phyloP scores from a whole-genome alignment of 371 early-diverging fungal genomes.

The Paraphysoderma sedebokerense region DNA sequence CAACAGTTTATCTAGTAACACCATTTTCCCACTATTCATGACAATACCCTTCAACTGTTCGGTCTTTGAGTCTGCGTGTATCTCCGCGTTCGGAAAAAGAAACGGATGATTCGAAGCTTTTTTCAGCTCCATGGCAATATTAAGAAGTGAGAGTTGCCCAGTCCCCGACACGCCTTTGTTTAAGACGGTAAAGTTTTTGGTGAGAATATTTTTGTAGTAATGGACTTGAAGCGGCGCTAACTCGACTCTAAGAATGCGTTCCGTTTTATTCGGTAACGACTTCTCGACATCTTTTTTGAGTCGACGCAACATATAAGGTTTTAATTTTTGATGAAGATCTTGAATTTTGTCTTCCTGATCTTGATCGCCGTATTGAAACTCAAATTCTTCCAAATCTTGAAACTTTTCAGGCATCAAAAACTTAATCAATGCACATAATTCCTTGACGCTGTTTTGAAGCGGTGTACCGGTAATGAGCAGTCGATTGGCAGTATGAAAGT shows the following conservation, averaged over 20 bases:
- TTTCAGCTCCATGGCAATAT: constrained; percentile 92
- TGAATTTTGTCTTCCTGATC: constrained; percentile 14
- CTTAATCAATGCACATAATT: constrained; percentile 54
- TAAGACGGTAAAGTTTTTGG: constrained; percentile 81
- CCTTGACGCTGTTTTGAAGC: constrained; percentile 72
- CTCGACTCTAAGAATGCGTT: constrained; percentile 86
- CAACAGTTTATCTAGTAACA: constrained; percentile 80
- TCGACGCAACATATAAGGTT: constrained; percentile 81
- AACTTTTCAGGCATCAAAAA: constrained; percentile 75
- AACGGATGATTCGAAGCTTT: constrained; percentile 99
- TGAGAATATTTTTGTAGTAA: constrained; percentile 82
- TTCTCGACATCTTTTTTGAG: constrained; percentile 96
- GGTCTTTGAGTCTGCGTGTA: constrained; percentile 47
- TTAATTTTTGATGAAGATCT: constrained; percentile 60
- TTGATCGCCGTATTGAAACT: constrained; percentile 45
- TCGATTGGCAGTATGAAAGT: constrained; percentile 58
- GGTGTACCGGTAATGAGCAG: constrained; percentile 82
- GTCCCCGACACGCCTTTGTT: constrained; percentile 60
- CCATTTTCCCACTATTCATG: constrained; percentile 85
- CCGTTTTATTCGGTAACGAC: constrained; percentile 84
- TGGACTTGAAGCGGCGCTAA: constrained; percentile 74
- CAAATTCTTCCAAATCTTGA: constrained; percentile 33
- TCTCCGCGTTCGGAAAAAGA: constrained; percentile 82
- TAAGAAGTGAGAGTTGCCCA: constrained; percentile 72
- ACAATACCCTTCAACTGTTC: constrained; percentile 65